Evolutionary conservation across 768 basidiomycete genomes (phyloP), one percentile per base, ranked within the genome.

Genomic region (Termitomyces sp.): DNA sequence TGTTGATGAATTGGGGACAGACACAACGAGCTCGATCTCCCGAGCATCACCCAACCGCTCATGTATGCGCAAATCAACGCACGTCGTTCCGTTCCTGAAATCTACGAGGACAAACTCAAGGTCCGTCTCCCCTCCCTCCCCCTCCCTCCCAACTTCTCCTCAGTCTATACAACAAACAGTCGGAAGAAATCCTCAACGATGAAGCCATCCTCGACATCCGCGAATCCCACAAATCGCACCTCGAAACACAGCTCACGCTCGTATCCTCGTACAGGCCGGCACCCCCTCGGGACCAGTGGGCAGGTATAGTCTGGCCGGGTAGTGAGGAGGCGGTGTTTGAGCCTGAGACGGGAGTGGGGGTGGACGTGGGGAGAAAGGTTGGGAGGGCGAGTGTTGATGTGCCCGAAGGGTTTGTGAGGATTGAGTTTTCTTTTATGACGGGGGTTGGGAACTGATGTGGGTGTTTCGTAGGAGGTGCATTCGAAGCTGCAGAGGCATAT

Each of bases 31-130:
- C 81, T 94, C 35, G 92, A 95, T 68, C 83, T 94, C 55, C 92
- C 92, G 0, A 85, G 86, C 16, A 91, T 94, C 71, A 96, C 95
- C 0, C 90, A 89, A 61, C 94, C 95, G 0, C 75, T 88, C 11
- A 97, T 96, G 94, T 97, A 97, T 74, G 82, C 91, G 72, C 85
- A 90, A 75, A 96, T 96, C 67, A 82, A 86, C 7, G 81, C 86
- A 0, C 79, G 94, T 52, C 83, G 80, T 50, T 90, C 89, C 13
- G 92, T 94, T 5, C 92, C 93, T 6, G 79, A 86, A 55, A 76
- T 93, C 13, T 96, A 95, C 70, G 92, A 95, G 68, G 83, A 89
- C 48, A 87, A 86, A 48, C 80, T 95, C 7, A 79, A 87, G 55
- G 93, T 93, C 59, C 2, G 18, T 51, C 86, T 59, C 12, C 22